Percentiles rank a stretch among this genome's conserved stretches.
Conservation (phyloP, 73 alveolate genomes). For the Uronychia setigera region DNA sequence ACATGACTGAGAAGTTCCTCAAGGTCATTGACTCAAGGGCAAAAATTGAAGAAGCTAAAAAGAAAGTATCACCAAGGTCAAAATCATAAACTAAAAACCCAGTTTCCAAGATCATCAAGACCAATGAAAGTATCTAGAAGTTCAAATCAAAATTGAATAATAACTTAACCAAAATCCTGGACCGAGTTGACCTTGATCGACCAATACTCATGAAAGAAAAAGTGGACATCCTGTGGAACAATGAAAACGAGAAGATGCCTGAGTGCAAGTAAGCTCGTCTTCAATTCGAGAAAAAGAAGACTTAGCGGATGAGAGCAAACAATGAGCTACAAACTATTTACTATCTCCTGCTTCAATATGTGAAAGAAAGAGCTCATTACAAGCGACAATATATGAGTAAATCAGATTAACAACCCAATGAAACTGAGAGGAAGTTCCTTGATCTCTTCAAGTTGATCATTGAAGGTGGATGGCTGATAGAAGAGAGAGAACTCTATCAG, state of each 20-base stretch:
- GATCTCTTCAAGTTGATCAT: slow-evolving; percentile 28
- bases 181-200: slow-evolving; percentile 35
- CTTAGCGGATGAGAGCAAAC: not conserved
- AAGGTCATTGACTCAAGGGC: no score
- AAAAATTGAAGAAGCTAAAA: no score
- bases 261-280: no score
- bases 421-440: slow-evolving; percentile 17
- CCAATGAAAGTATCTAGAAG: no score
- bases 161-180: slow-evolving; percentile 20
- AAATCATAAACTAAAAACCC: no score
- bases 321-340: not conserved
- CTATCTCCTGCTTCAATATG: not conserved
- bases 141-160: slow-evolving; percentile 19
- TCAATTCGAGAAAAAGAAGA: slow-evolving; percentile 7
- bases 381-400: not conserved
- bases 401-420: not conserved
- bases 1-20: no score
- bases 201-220: slow-evolving; percentile 36
- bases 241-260: no score
- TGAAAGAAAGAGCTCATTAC: slow-evolving; percentile 8
- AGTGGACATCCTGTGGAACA: slow-evolving; percentile 31
- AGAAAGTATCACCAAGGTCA: no score
- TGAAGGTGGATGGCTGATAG: slow-evolving; percentile 53
- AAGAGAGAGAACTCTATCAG: slow-evolving; percentile 1
- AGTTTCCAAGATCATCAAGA: no score